phyloP scores from a whole-genome alignment of 495 filamentous ascomycete genomes.

The Astrothelium subdiscretum region DNA sequence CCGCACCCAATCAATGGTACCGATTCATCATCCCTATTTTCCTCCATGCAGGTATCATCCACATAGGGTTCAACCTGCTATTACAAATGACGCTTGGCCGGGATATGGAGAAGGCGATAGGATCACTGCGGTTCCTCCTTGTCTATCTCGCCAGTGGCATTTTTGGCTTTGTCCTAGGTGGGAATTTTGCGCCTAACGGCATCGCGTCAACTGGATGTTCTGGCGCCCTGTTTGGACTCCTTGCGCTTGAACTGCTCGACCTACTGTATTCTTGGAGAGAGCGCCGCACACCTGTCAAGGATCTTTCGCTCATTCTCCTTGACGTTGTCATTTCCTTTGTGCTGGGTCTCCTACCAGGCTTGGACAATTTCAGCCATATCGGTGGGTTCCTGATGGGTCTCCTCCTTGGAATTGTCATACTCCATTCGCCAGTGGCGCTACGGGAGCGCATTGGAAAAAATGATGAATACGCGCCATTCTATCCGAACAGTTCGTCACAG shows the following conservation, averaged over 20 bases:
- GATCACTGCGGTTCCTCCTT: constrained; percentile 69
- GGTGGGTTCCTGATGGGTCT: constrained; percentile 92
- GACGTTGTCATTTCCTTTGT: constrained; percentile 85
- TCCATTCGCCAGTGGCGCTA: constrained; percentile 75
- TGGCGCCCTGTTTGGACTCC: constrained; percentile 78
- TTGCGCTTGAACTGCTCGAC: constrained; percentile 79
- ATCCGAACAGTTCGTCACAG: constrained; percentile 19
- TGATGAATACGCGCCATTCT: constrained; percentile 47
- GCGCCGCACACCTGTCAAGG: constrained; percentile 59
- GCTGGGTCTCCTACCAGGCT: constrained; percentile 77
- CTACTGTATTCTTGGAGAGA: constrained; percentile 83
- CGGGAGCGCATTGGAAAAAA: constrained; percentile 56
- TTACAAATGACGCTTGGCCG: constrained; percentile 76
- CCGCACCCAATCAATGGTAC: constrained; percentile 84
- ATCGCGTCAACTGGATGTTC: constrained; percentile 81
- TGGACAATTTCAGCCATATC: constrained; percentile 97
- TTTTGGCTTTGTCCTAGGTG: constrained; percentile 91
- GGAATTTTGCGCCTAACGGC: constrained; percentile 73
- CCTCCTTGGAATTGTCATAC: constrained; percentile 69
- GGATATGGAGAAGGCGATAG: constrained; percentile 85
- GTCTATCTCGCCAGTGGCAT: constrained; percentile 88
- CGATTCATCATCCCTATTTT: constrained; percentile 95
- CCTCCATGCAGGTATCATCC: constrained; percentile 81
- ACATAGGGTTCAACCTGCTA: constrained; percentile 90
- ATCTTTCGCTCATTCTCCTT: constrained; percentile 71